Conservation (phyloP, 1,139 yeast species). For the Sugiyamaella novakii region DNA sequence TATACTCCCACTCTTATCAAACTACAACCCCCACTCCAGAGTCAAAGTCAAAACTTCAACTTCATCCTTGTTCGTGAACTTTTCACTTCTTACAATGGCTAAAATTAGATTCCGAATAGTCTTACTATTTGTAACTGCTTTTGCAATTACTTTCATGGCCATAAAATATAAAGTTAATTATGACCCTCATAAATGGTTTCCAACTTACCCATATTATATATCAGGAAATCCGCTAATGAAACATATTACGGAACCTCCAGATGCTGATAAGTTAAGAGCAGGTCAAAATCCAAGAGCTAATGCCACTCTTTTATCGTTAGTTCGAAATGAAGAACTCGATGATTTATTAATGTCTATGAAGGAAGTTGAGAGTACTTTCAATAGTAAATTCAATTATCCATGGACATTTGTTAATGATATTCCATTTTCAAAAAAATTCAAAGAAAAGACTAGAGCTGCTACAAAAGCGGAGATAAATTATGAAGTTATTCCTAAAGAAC, state of each 20-base stretch:
- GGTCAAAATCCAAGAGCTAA: conserved; percentile 48
- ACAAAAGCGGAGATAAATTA: conserved; percentile 59
- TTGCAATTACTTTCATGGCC: neutral
- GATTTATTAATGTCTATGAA: conserved; percentile 55
- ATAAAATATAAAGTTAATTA: neutral
- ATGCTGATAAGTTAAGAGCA: conserved; percentile 19
- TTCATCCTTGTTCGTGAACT: too few relatives aligned
- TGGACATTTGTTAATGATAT: conserved; percentile 78
- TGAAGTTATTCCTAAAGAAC: conserved; percentile 52
- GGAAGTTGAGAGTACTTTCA: conserved; percentile 65
- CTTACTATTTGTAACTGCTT: neutral
- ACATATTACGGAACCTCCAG: conserved; percentile 30
- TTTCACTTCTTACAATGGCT: too few relatives aligned
- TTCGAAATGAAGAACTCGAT: conserved; percentile 62
- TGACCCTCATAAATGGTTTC: conserved; percentile 29
- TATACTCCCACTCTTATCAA: too few relatives aligned
- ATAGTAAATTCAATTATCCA: conserved; percentile 71
- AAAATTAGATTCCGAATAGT: conserved; percentile 11
- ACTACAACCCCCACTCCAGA: too few relatives aligned
- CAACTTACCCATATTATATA: conserved; percentile 33
- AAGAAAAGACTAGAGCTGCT: conserved; percentile 43
- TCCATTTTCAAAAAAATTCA: conserved; percentile 63
- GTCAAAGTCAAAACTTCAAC: too few relatives aligned
- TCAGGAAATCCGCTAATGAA: conserved; percentile 35
- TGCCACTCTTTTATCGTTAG: conserved; percentile 75